A percentile compares a stretch with the other conserved stretches of the same genome.
phyloP scores from a whole-genome alignment of 495 filamentous ascomycete genomes.

The Xylaria acuta region DNA sequence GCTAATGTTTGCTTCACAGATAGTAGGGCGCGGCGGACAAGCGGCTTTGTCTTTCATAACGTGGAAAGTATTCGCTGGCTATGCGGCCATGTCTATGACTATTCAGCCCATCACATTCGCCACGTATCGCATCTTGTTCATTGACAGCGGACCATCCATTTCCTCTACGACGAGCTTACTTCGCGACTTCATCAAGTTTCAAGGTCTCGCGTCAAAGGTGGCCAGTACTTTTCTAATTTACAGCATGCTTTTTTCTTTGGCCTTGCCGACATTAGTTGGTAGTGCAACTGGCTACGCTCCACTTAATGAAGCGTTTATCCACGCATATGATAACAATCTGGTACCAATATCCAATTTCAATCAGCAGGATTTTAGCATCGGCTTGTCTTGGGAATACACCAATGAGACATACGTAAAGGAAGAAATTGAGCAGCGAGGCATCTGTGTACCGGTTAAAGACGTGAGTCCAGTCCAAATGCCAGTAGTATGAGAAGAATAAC shows the following conservation, averaged over 20 bases:
- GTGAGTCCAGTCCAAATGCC: not conserved
- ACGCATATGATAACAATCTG: not conserved
- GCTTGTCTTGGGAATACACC: not conserved
- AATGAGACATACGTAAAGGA: not conserved
- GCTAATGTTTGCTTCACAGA: not conserved
- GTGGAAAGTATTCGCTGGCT: conserved; percentile 1
- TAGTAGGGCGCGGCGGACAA: conserved; percentile 6
- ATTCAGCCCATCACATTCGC: conserved; percentile 2
- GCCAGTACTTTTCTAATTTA: not conserved
- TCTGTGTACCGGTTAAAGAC: not conserved
- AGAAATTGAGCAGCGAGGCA: not conserved
- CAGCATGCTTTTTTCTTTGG: not conserved
- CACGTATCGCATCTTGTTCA: not conserved
- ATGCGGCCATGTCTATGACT: not conserved
- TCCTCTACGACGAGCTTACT: not conserved
- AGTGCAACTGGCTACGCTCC: conserved; percentile 5
- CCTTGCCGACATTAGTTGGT: not conserved
- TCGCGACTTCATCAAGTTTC: conserved; percentile 7
- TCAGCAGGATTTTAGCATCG: not conserved
- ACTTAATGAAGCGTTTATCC: conserved; percentile 9
- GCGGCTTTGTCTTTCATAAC: conserved; percentile 1
- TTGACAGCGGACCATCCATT: conserved; percentile 2
- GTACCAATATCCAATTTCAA: not conserved
- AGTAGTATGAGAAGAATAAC: not conserved
- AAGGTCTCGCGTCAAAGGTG: not conserved